A percentile compares a stretch with the other conserved stretches of the same genome.
These are phyloP conservation scores for Candida vartiovaarae DNA, from an alignment of 805 yeast species.

Conservation along the genomic window DNA sequence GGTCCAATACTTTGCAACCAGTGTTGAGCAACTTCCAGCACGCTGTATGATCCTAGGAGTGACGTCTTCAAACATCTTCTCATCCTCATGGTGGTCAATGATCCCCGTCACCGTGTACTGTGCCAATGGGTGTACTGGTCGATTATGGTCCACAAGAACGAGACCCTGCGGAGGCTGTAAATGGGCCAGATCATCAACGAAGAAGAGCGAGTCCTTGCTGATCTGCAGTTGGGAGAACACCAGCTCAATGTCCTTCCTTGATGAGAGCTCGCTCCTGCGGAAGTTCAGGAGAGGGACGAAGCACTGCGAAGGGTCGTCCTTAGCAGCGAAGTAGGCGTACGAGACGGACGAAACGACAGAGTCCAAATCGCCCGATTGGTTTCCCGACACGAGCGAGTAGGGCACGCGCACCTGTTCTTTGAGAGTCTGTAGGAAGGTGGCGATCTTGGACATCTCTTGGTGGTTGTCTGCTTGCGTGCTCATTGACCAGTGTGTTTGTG, in stretches of 20 bases:
- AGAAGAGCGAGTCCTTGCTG: constrained; percentile 43
- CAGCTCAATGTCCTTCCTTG: constrained; percentile 65
- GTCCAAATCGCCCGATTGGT: constrained; percentile 84
- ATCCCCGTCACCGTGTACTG: constrained; percentile 42
- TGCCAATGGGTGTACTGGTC: constrained; percentile 23
- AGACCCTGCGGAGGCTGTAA: constrained; percentile 12
- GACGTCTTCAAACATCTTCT: constrained; percentile 38
- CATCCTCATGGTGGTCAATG: constrained; percentile 88
- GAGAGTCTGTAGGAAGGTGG: not conserved
- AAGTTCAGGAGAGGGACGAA: constrained; percentile 65
- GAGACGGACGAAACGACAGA: constrained; percentile 74
- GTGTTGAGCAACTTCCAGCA: constrained; percentile 74
- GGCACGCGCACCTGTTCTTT: not conserved
- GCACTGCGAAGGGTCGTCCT: constrained; percentile 20
- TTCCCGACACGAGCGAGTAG: constrained; percentile 55
- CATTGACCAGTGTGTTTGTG: no score
- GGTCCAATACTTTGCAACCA: constrained; percentile 62
- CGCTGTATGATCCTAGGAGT: constrained; percentile 55
- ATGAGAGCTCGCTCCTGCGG: constrained; percentile 50
- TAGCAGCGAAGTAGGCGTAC: constrained; percentile 52
- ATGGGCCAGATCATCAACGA: constrained; percentile 55
- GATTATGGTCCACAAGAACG: constrained; percentile 79
- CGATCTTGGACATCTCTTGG: no score
- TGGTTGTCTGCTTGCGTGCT: no score
- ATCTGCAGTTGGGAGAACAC: constrained; percentile 45